phyloP scores from a whole-genome alignment of 78 protist genomes.

The Guillardia theta region DNA sequence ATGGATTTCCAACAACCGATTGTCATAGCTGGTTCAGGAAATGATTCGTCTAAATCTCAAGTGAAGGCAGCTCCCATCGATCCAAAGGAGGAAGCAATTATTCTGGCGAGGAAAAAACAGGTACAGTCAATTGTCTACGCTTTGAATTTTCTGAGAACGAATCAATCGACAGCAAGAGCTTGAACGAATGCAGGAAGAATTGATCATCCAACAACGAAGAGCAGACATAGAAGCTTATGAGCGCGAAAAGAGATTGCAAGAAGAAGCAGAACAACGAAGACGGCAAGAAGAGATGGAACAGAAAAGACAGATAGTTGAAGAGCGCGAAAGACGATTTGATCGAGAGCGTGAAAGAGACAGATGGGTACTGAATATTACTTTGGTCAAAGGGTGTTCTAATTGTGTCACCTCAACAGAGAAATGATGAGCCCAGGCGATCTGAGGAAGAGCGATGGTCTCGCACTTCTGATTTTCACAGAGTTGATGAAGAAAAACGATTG shows the following conservation, averaged over 20 bases:
- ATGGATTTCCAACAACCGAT: constrained; percentile 1
- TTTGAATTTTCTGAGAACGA: background rate
- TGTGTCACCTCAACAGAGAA: too few species aligned
- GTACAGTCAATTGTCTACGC: background rate
- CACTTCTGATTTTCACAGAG: too few species aligned
- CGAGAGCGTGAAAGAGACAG: too few species aligned
- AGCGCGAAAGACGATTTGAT: too few species aligned
- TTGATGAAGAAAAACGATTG: too few species aligned
- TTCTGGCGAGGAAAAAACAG: background rate
- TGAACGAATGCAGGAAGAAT: background rate
- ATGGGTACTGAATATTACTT: too few species aligned
- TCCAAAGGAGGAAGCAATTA: background rate
- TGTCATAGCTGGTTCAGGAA: too few species aligned
- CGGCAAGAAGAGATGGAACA: background rate
- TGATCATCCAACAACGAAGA: background rate
- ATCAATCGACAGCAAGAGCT: background rate
- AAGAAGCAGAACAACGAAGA: background rate
- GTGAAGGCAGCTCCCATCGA: background rate
- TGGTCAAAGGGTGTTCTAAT: too few species aligned
- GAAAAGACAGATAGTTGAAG: background rate
- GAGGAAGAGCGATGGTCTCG: too few species aligned
- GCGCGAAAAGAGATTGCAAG: background rate
- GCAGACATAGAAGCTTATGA: background rate
- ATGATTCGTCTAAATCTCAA: background rate
- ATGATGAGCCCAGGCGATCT: too few species aligned